Evolutionary conservation across 495 filamentous ascomycete species (phyloP).

Genomic region (Jackrogersella minutella): DNA sequence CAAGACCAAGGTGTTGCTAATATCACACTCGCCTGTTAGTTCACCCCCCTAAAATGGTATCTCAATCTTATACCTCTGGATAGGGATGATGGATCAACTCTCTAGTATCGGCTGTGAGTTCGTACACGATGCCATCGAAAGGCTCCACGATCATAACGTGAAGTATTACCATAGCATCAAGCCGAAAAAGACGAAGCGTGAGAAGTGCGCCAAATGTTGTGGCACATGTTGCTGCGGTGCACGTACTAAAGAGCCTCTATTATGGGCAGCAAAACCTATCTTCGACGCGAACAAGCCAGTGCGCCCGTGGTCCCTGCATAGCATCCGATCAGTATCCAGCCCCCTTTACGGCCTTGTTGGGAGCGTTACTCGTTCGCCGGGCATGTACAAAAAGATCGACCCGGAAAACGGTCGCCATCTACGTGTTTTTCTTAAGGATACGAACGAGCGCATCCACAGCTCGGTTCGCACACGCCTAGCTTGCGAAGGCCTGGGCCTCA

Average conservation of each 20-base stretch:
- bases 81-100: constrained; percentile 73
- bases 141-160: constrained; percentile 55
- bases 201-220: constrained; percentile 16
- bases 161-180: constrained; percentile 53
- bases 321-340: constrained; percentile 57
- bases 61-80: constrained; percentile 7
- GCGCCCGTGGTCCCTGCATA: constrained; percentile 67
- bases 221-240: neutral
- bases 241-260: constrained; percentile 22
- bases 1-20: constrained; percentile 64
- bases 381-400: constrained; percentile 63
- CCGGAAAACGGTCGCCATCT: constrained; percentile 56
- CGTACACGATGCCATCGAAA: constrained; percentile 59
- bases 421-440: constrained; percentile 59
- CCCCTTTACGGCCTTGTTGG: constrained; percentile 63
- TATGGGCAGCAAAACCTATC: constrained; percentile 57
- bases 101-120: constrained; percentile 67
- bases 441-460: constrained; percentile 71
- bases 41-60: neutral
- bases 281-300: constrained; percentile 58
- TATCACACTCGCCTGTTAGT: constrained; percentile 69
- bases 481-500: constrained; percentile 63
- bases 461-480: constrained; percentile 63
- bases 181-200: constrained; percentile 28
- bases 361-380: constrained; percentile 62